Evolutionary conservation across 768 basidiomycete genomes (phyloP), one percentile per base, ranked within the genome.

Genomic region (Agaricus bisporus): DNA sequence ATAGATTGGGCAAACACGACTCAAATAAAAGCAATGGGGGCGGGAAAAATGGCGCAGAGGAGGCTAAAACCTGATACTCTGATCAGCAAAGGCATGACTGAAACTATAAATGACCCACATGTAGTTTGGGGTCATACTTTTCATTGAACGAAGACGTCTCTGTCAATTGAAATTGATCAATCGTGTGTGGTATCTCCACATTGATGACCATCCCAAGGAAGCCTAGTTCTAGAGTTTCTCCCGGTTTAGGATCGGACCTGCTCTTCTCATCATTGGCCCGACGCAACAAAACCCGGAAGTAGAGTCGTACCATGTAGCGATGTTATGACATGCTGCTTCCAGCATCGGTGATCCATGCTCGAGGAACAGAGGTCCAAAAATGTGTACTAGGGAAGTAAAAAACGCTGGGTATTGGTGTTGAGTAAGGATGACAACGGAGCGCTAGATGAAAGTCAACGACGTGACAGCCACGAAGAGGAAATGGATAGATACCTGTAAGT

Each of bases 271-370:
- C 51, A 61, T 62, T 62, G 63, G 51, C 48, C 46, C 41, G 17
- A 35, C 41, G 46, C 26, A 8, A 8, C 38, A 22, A 5, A 36
- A 48, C 25, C 18, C 48, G 49, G 39, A 45, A 45, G 28, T 17
- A 26, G 25, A 50, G 37, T 70, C 82, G 68, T 71, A 94, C 92
- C 92, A 97, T 56, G 76, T 81, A 5, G 89, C 81, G 22, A 93
- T 86, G 56, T 89, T 88, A 61, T 94, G 81, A 64, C 90, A 93
- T 2, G 91, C 90, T 0, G 85, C 80, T 67, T 95, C 91, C 3
- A 94, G 72, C 76, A 91, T 93, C 0, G 88, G 77, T 4, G 80
- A 76, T 4, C 89, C 91, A 57, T 92, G 88, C 20, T 70, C 65
- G 55, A 83, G 79, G 62, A 83, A 89, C 25, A 88, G 67, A 0